Percentiles rank a stretch among this genome's conserved stretches.
These are phyloP conservation scores for Moniliella sp. DNA, from an alignment of 1,284 basidiomycete species.

Conservation along the genomic window DNA sequence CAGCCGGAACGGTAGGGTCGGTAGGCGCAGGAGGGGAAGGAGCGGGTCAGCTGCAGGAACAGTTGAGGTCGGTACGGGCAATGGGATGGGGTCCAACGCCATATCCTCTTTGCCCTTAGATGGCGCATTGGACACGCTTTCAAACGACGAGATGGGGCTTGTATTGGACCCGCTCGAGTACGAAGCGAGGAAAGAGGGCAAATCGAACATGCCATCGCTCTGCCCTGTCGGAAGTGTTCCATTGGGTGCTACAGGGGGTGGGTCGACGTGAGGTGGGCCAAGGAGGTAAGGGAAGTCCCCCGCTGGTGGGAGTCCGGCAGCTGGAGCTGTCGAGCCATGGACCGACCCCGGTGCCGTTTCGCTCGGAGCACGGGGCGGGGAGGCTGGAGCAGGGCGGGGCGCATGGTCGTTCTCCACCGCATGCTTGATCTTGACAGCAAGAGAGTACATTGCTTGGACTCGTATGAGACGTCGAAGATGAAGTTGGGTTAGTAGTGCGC, in stretches of 20 bases:
- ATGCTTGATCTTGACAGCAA: neutral
- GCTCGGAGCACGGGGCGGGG: neutral
- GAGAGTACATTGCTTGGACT: neutral
- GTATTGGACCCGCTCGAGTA: neutral
- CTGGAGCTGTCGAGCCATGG: neutral
- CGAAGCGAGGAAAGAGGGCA: neutral
- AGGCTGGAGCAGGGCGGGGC: neutral
- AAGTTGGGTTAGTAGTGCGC: constrained; percentile 3
- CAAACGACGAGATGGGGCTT: neutral
- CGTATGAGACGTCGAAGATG: constrained; percentile 4
- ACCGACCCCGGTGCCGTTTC: neutral
- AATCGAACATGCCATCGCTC: neutral
- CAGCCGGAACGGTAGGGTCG: neutral
- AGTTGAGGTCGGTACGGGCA: too few relatives aligned
- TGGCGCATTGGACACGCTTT: too few relatives aligned
- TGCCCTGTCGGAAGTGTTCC: neutral
- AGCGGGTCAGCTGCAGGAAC: too few relatives aligned
- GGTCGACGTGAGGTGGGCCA: neutral
- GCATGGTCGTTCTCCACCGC: neutral
- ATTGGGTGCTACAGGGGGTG: neutral
- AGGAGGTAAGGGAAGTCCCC: neutral
- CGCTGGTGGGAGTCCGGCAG: neutral
- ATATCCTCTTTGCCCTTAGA: neutral
- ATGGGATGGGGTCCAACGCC: neutral
- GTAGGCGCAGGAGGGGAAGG: neutral